Conservation (phyloP, 2,329 filamentous ascomycete genomes). For the Colletotrichum sp. region DNA sequence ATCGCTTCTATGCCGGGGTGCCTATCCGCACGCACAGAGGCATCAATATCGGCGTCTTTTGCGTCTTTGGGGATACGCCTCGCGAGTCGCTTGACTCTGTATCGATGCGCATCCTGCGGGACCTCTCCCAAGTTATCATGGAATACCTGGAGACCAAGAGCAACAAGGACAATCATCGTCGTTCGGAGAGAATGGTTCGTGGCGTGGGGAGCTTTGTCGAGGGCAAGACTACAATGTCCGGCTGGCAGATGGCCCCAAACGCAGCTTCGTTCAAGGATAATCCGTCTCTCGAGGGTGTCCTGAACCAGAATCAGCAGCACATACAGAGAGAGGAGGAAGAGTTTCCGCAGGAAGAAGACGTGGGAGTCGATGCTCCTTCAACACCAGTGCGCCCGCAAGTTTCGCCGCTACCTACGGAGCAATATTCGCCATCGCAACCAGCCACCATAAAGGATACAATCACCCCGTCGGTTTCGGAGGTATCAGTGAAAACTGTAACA, state of each 20-base stretch:
- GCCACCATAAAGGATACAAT: fast-evolving
- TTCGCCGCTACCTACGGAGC: fast-evolving
- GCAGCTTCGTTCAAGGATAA: conserved; percentile 7
- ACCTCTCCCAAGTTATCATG: conserved; percentile 35
- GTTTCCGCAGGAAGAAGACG: neutral
- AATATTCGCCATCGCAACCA: fast-evolving
- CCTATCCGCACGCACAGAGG: conserved; percentile 43
- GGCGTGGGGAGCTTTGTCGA: conserved; percentile 42
- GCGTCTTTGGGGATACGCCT: conserved; percentile 34
- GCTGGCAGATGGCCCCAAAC: conserved; percentile 3
- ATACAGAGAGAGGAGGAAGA: neutral
- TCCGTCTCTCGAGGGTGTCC: conserved; percentile 12
- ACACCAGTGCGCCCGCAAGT: neutral
- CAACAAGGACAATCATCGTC: conserved; percentile 27
- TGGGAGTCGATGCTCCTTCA: conserved; percentile 23
- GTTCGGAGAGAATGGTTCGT: conserved; percentile 40
- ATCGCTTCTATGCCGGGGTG: conserved; percentile 45
- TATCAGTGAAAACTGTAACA: fast-evolving
- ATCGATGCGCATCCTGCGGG: conserved; percentile 29
- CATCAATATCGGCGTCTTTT: conserved; percentile 47
- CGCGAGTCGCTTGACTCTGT: conserved; percentile 30
- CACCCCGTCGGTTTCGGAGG: neutral
- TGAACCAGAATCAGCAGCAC: conserved; percentile 21
- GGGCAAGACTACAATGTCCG: conserved; percentile 31
- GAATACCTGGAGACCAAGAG: conserved; percentile 38